These are phyloP conservation scores for Boletus pseudopeckii DNA, from an alignment of 768 basidiomycete genomes.

Conservation along the genomic window DNA sequence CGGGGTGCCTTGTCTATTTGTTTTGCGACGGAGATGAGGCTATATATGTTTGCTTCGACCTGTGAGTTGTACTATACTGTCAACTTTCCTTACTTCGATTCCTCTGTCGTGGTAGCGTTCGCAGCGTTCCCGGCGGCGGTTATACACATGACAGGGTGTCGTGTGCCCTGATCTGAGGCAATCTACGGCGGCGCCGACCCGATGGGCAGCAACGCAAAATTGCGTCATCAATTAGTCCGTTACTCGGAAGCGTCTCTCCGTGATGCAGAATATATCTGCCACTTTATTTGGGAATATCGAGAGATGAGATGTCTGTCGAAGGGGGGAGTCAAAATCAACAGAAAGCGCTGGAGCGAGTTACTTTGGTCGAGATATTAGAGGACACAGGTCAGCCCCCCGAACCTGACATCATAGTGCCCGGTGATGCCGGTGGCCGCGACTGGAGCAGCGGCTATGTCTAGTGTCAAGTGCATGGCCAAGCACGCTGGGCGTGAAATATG, in stretches of 20 bases:
- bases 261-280: not conserved
- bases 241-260: not conserved
- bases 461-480: not conserved
- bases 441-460: not conserved
- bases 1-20: slow-evolving; percentile 18
- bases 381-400: not conserved
- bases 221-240: not conserved
- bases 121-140: not conserved
- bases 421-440: not conserved
- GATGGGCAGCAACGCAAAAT: not conserved
- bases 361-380: not conserved
- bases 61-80: slow-evolving; percentile 1
- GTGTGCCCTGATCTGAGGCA: not conserved
- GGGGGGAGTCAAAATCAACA: not conserved
- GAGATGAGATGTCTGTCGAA: not conserved
- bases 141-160: not conserved
- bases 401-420: not conserved
- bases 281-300: not conserved
- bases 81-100: slow-evolving; percentile 11
- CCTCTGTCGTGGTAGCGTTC: not conserved
- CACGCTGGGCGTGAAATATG: not conserved
- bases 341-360: not conserved
- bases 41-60: slow-evolving; percentile 14
- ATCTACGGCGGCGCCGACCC: not conserved
- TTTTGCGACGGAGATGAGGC: slow-evolving; percentile 5